Evolutionary conservation across 106 monocot genomes (phyloP).

Genomic region (Chionographis japonica): DNA sequence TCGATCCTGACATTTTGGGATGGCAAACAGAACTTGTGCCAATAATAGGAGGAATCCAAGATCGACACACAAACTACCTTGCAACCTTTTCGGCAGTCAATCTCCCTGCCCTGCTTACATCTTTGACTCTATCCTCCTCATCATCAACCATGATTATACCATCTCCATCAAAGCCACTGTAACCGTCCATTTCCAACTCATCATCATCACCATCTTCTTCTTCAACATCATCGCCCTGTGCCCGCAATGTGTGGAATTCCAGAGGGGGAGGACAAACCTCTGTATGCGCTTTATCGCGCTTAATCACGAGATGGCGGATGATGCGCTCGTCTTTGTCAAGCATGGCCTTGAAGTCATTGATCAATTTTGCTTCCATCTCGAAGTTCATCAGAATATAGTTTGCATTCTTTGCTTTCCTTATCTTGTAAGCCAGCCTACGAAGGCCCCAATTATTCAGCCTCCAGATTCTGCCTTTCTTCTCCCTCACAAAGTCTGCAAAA

Average conservation of each 20-base stretch:
- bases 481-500: conserved; percentile 71
- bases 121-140: conserved; percentile 18
- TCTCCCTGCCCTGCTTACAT: neutral
- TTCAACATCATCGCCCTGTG: conserved; percentile 29
- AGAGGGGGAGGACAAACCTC: conserved; percentile 82
- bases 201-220: conserved; percentile 23
- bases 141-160: conserved; percentile 28
- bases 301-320: conserved; percentile 86
- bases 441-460: conserved; percentile 95
- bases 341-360: conserved; percentile 80
- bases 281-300: conserved; percentile 76
- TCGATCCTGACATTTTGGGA: too few relatives aligned
- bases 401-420: conserved; percentile 78
- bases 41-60: too few relatives aligned
- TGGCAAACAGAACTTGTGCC: too few relatives aligned
- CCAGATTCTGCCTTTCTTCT: conserved; percentile 93
- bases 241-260: conserved; percentile 57
- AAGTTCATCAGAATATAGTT: conserved; percentile 98
- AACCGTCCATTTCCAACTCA: conserved; percentile 12
- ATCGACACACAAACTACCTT: neutral
- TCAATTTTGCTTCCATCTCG: conserved; percentile 72
- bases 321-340: conserved; percentile 81
- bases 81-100: neutral
- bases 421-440: conserved; percentile 79
- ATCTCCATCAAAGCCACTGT: conserved; percentile 18